Evolutionary conservation across 2,329 filamentous ascomycete genomes (phyloP), one percentile per base, ranked within the genome.

Genomic region (Hypoxylon sp.): DNA sequence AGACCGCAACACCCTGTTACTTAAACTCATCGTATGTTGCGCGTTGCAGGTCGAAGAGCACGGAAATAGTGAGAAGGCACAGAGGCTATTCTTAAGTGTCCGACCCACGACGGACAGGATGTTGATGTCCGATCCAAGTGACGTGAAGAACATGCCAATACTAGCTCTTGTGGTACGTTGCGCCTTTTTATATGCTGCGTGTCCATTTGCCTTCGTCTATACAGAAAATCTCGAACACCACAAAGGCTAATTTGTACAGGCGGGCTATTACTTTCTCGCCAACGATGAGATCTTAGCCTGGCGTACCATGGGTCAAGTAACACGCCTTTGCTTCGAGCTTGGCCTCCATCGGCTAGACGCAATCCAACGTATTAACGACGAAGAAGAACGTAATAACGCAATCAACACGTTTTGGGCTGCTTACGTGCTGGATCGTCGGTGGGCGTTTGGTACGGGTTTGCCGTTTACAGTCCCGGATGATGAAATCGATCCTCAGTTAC

Each of bases 391-490:
- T 52, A 83, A 85, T 53, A 85, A 88, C 55, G 89, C 91, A 0
- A 85, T 92, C 28, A 88, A 90, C 53, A 87, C 93, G 13, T 97
- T 97, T 78, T 98, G 93, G 94, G 89, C 91, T 1, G 89, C 94
- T 17, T 97, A 96, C 75, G 90, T 94, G 3, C 83, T 97, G 41
- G 94, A 97, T 77, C 86, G 93, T 41, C 86, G 94, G 55, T 97
- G 93, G 93, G 93, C 91, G 69, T 93, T 97, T 73, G 92, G 91
- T n/a, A 94, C 93, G 0, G 94, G 94, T 0, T 86, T 97, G 78
- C 94, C 94, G 0, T 97, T 93, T 80, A 90, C 92, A 2, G 84
- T 97, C 36, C 91, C 95, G 71, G 94, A 97, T 75, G 87, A 92
- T 14, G 93, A 97, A 75, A 93, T 97, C 66, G 94, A 97, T 74